Conservation (phyloP, 2,329 filamentous ascomycete species). For the Fusarium protoensiforme region DNA sequence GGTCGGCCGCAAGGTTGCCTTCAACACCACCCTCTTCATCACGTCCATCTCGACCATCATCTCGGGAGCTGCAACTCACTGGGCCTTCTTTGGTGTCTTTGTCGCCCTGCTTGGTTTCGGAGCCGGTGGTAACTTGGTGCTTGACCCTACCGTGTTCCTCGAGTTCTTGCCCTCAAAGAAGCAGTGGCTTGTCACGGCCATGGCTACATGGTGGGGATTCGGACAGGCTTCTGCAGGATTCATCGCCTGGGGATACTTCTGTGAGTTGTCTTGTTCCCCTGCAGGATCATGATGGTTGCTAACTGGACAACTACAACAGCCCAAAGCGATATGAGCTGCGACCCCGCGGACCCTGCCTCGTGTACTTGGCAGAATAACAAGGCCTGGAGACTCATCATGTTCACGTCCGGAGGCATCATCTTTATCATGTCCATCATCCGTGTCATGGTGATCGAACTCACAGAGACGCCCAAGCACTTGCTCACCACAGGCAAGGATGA, state of each 20-base stretch:
- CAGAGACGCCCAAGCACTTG: constrained; percentile 71
- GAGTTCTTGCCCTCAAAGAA: constrained; percentile 61
- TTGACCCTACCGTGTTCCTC: constrained; percentile 67
- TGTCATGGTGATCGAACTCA: constrained; percentile 63
- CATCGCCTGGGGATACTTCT: constrained; percentile 60
- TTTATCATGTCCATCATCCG: constrained; percentile 63
- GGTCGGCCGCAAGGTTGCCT: constrained; percentile 72
- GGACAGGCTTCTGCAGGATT: constrained; percentile 60
- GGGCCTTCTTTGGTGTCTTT: constrained; percentile 70
- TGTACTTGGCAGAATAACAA: constrained; percentile 59
- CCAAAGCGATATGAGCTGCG: constrained; percentile 1
- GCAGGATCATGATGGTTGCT: not conserved
- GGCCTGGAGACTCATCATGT: constrained; percentile 63
- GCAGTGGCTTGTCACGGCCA: constrained; percentile 72
- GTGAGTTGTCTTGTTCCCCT: not conserved
- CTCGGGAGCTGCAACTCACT: constrained; percentile 72
- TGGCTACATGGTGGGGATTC: constrained; percentile 65
- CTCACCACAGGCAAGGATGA: constrained; percentile 63
- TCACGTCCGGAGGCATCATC: constrained; percentile 58
- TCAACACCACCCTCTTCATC: constrained; percentile 71
- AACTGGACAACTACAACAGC: not conserved
- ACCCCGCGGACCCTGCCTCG: not conserved
- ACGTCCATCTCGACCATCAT: constrained; percentile 70
- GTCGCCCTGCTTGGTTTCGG: constrained; percentile 71
- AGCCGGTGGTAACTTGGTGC: constrained; percentile 71